Evolutionary conservation across 805 yeast genomes (phyloP), one percentile per base, ranked within the genome.

Genomic region (Saccharomycopsis sp.): DNA sequence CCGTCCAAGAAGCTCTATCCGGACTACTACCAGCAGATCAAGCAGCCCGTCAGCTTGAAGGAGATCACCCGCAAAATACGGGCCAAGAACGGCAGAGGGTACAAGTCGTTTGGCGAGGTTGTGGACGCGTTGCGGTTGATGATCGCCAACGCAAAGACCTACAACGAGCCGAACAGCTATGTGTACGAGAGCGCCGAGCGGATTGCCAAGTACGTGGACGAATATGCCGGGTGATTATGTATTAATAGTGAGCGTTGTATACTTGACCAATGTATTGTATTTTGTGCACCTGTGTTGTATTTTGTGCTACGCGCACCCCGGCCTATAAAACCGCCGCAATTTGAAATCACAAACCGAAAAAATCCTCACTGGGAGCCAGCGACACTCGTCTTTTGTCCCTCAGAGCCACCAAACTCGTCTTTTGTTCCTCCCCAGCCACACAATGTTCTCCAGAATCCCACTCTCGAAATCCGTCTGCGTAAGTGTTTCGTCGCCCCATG

Each of bases 1-100:
- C 98, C 98, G 2, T 79, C 91, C 0, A 79, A 80, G 62, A 80
- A 80, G 68, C 68, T 82, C 56, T 92, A 90, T 69, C 94, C 97
- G 0, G 97, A 92, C 70, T 92, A 92, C 69, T 92, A 86, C 68
- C 73, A 77, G 64, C 67, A 85, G 34, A 85, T 87, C 65, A 71
- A 73, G 62, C 70, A 72, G 56, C 91, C 91, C 1, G 79, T 84
- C 23, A 78, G 91, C 1, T 69, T 87, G 54, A 74, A 75, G 54
- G 81, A 76, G 62, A 73, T 87, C 56, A 80, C 87, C 67, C 84
- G 87, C 68, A 74, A 72, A 59, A 82, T 80, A 70, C 76, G 75
- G 55, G 65, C 84, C 56, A 73, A 75, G 20, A 85, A 84, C 68
- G 65, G 67, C 24, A 70, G 67, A 3, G 59, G 60, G 18, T 77